Conservation (phyloP, 2,329 filamentous ascomycete genomes). For the Beauveria varroae region DNA sequence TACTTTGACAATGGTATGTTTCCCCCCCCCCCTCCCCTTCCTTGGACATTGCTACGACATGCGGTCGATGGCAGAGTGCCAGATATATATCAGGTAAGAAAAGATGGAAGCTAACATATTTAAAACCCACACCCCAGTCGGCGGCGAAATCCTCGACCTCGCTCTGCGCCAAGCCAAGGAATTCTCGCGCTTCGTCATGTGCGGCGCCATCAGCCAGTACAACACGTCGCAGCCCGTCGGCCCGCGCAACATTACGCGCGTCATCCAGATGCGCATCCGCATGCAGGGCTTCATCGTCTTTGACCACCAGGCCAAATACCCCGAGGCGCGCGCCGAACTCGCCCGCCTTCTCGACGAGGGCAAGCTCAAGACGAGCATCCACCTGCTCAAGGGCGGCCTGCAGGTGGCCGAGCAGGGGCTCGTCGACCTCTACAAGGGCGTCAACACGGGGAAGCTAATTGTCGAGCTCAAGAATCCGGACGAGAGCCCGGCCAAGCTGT, state of each 20-base stretch:
- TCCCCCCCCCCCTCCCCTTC: too few relatives aligned
- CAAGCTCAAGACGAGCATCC: constrained; percentile 66
- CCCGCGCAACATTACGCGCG: constrained; percentile 47
- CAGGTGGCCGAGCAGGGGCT: constrained; percentile 56
- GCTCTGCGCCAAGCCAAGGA: constrained; percentile 55
- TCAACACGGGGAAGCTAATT: constrained; percentile 58
- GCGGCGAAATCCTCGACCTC: constrained; percentile 62
- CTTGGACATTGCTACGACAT: too few relatives aligned
- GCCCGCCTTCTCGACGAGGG: constrained; percentile 62
- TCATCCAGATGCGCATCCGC: constrained; percentile 48
- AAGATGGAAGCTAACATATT: neutral
- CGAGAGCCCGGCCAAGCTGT: constrained; percentile 24
- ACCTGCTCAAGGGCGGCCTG: constrained; percentile 62
- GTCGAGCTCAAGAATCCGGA: constrained; percentile 24
- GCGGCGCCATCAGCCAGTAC: constrained; percentile 64
- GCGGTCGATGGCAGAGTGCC: too few relatives aligned
- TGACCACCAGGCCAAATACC: constrained; percentile 55
- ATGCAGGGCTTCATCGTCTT: constrained; percentile 71
- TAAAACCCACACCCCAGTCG: constrained; percentile 33
- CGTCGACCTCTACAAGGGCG: constrained; percentile 57
- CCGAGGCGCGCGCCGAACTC: constrained; percentile 53
- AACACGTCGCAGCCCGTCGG: constrained; percentile 50
- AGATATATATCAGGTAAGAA: too few relatives aligned
- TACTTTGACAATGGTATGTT: constrained; percentile 67
- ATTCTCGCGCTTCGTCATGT: constrained; percentile 63